Evolutionary conservation across 1,284 basidiomycete species (phyloP), one percentile per base, ranked within the genome.

Genomic region (Trametes polyzona): DNA sequence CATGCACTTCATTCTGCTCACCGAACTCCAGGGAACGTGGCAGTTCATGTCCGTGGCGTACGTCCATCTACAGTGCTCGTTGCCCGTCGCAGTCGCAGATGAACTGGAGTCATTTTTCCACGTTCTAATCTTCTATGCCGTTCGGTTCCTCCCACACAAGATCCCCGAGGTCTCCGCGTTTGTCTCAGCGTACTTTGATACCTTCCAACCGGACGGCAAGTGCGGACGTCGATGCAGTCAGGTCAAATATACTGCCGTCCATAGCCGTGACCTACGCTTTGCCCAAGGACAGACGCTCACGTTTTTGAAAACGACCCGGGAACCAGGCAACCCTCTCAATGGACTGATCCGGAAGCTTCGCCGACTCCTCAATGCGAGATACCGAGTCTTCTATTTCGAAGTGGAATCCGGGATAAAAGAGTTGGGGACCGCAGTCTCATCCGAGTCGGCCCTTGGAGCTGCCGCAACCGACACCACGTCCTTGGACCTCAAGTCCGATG

Each of bases 71-170:
- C 29, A 56, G 11, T 36, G 23, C 0, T 23, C 17, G 3, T 14
- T 2, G 1, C 46, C 50, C 2, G n/a, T 51, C 19, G 17, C 39
- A 2, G 51, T 61, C 16, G 47, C 47, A 1, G 59, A 61, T 17
- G 55, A 57, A 23, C 43, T 57, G 11, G 59, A 61, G 24, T 50
- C 55, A 6, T 61, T 61, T 36, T 23, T 57, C n/a, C 42, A 61
- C 44, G 59, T 61, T 12, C 24, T 57, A 3, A 23, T 61, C 17
- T 49, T 52, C 35, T 19, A 47, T 12, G 55, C 51, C 1, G 16
- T 57, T 11, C 48, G 52, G 2, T 50, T 50, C 42, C 19, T 61
- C 14, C 37, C 23, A 2, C 41, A 27, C 33, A 44, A 14, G 9
- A 27, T 36, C 19, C 1, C 17, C 5, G 21, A 29, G 30, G 33